Conservation (phyloP, 106 monocot species). For the Vanilla planifolia region DNA sequence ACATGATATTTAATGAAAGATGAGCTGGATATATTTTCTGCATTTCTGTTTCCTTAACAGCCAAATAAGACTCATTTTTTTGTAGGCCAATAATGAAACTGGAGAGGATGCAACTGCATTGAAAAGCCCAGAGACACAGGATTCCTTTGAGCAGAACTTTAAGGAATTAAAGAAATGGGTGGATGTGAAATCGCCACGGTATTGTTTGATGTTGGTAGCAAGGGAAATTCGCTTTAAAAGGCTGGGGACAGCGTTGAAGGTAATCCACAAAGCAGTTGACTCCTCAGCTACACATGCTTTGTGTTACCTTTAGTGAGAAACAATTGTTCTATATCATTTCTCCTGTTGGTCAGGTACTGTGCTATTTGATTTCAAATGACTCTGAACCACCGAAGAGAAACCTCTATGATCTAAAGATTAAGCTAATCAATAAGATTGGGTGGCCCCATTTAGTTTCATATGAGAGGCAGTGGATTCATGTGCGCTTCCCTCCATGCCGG, state of each 20-base stretch:
- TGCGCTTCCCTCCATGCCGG: conserved; percentile 64
- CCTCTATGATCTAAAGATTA: conserved; percentile 75
- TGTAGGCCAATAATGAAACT: not conserved
- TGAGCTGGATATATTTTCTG: no score
- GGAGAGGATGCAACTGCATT: conserved; percentile 6
- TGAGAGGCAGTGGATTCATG: conserved; percentile 83
- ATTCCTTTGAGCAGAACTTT: conserved; percentile 78
- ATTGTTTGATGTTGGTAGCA: conserved; percentile 46
- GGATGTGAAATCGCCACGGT: conserved; percentile 66
- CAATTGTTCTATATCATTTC: no score
- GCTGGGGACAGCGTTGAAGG: conserved; percentile 86
- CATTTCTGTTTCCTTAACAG: no score
- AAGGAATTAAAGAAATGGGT: conserved; percentile 94
- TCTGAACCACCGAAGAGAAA: conserved; percentile 73
- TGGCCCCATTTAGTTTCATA: conserved; percentile 70
- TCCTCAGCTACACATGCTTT: no score
- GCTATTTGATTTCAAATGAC: conserved; percentile 63
- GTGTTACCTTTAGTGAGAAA: no score
- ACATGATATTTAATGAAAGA: no score
- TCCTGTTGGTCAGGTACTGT: conserved; percentile 41
- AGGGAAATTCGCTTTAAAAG: conserved; percentile 54
- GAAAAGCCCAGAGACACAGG: conserved; percentile 25
- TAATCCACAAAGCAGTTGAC: conserved; percentile 2
- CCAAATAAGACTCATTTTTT: no score
- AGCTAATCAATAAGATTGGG: conserved; percentile 72